A percentile compares a stretch with the other conserved stretches of the same genome.
Conservation (phyloP, 2,329 filamentous ascomycete genomes). For the Aspergillus ruber region DNA sequence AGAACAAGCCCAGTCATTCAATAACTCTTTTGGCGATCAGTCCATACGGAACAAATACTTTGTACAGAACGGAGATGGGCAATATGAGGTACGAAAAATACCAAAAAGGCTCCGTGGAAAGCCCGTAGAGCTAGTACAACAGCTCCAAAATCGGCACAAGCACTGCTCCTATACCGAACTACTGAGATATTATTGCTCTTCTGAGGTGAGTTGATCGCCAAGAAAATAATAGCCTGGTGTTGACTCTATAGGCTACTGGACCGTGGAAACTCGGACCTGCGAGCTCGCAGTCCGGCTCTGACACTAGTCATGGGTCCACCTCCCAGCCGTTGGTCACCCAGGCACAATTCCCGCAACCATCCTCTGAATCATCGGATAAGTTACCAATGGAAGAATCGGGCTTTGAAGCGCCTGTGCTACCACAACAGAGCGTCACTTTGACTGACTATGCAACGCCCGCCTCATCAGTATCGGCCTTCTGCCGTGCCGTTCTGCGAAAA, state of each 20-base stretch:
- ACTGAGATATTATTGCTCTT: slow-evolving; percentile 73
- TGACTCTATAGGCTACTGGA: slow-evolving; percentile 14
- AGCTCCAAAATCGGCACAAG: slow-evolving; percentile 63
- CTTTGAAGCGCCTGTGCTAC: slow-evolving; percentile 3
- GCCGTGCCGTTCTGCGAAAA: slow-evolving; percentile 64
- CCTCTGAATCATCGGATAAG: neutral
- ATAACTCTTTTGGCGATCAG: slow-evolving; percentile 71
- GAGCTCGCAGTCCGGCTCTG: slow-evolving; percentile 4
- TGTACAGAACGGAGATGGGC: slow-evolving; percentile 8
- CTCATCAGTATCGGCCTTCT: slow-evolving; percentile 75
- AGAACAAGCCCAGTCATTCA: slow-evolving; percentile 66
- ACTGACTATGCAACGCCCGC: slow-evolving; percentile 62
- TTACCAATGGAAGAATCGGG: neutral
- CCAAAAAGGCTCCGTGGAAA: slow-evolving; percentile 56
- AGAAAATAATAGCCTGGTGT: slow-evolving; percentile 1
- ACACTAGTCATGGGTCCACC: slow-evolving; percentile 8
- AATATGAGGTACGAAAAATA: slow-evolving; percentile 16
- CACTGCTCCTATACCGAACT: slow-evolving; percentile 75
- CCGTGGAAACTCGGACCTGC: slow-evolving; percentile 17
- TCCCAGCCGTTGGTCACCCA: slow-evolving; percentile 21
- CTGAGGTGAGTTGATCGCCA: slow-evolving; percentile 31
- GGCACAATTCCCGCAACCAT: slow-evolving; percentile 11
- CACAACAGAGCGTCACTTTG: slow-evolving; percentile 38
- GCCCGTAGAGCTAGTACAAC: slow-evolving; percentile 54
- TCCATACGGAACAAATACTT: slow-evolving; percentile 57